These are phyloP conservation scores for Exophiala viscosa DNA, from an alignment of 2,329 filamentous ascomycete genomes.

Conservation along the genomic window DNA sequence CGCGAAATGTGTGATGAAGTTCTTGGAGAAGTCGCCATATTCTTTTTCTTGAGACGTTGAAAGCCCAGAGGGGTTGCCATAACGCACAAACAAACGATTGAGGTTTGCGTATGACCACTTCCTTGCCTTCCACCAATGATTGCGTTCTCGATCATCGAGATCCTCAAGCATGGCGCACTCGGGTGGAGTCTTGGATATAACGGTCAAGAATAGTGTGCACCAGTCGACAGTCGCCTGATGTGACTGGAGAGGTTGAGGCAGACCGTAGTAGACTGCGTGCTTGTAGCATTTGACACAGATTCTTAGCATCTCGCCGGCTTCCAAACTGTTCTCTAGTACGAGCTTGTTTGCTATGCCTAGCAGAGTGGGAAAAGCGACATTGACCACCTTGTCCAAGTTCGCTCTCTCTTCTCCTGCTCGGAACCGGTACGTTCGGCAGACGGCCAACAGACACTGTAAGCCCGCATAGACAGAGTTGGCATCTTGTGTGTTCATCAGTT, in stretches of 20 bases:
- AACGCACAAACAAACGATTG: constrained; percentile 90
- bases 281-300: constrained; percentile 96
- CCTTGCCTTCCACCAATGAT: constrained; percentile 99
- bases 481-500: constrained; percentile 82
- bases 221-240: constrained; percentile 85
- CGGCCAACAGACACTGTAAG: constrained; percentile 86
- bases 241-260: constrained; percentile 71
- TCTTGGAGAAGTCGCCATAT: constrained; percentile 78
- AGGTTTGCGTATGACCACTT: constrained; percentile 99
- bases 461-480: constrained; percentile 85
- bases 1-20: constrained; percentile 85
- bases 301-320: constrained; percentile 95
- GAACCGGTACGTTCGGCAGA: constrained; percentile 94
- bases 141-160: constrained; percentile 78
- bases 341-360: constrained; percentile 82
- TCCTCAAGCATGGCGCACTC: constrained; percentile 74
- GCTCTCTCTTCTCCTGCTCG: constrained; percentile 76
- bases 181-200: constrained; percentile 81
- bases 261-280: constrained; percentile 94
- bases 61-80: constrained; percentile 78
- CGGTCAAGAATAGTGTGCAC: constrained; percentile 91
- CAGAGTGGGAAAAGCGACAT: constrained; percentile 82
- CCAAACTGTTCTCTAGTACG: constrained; percentile 84
- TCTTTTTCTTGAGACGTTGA: constrained; percentile 71
- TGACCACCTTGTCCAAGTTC: constrained; percentile 93